Evolutionary conservation across 805 yeast genomes (phyloP), one percentile per base, ranked within the genome.

Genomic region (Yamadazyma takamatsuzukensis): DNA sequence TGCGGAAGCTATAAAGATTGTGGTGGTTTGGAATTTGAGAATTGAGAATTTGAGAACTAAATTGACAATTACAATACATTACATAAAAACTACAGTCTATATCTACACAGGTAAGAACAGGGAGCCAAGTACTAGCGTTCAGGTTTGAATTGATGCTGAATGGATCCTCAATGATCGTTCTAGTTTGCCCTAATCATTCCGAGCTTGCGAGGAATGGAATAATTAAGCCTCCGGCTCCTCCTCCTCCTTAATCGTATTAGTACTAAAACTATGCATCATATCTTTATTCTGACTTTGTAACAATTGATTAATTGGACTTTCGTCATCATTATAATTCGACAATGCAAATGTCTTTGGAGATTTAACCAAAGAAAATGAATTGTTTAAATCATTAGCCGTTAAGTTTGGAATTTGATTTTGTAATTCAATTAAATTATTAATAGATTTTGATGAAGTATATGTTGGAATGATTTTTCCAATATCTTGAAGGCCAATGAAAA

Each of bases 291-390:
- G 36, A 2, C 40, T 40, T 30, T 51, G 51, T 27, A 62, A 47
- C 36, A 63, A 52, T 39, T 62, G 66, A 35, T 45, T 49, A 16
- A 62, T 48, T 8, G 68, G 69, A 37, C 67, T 60, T 37, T 56
- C 64, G 13, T 49, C 42, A 16, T 60, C 64, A 29, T 56, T 56
- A 43, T 51, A 54, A 37, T 61, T 48, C 6, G 68, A 46, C 32
- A 65, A 51, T 17, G 67, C 54, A 40, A 54, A 64, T 0, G 64
- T 61, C 43, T 65, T 65, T 15, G 72, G 72, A 7, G 68, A 61
- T 36, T 65, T 65, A 6, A 62, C 68, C 32, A 59, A 46, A 5
- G 57, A 45, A 25, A 44, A 44, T 4, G 44, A 27, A 6, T 45
- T 35, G 25, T 36, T 40, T 10, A 37, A 32, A 25, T 49, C 58